Conservation (phyloP, 306 rosid species). For the Quercus bicolor region DNA sequence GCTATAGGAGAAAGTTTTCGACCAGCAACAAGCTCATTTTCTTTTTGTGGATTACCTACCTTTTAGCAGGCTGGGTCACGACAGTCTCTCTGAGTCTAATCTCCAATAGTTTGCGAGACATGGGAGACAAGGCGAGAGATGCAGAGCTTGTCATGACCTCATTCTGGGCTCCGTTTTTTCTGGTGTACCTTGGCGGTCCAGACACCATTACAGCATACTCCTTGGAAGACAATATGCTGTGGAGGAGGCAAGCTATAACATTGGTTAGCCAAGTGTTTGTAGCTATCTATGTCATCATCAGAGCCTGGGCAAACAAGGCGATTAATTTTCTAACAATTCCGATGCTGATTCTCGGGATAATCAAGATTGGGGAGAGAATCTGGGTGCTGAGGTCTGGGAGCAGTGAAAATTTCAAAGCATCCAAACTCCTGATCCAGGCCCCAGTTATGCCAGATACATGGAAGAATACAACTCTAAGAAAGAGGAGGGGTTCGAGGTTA, state of each 20-base stretch:
- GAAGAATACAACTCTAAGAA: neutral
- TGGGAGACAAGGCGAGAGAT: too few species aligned
- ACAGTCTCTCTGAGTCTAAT: too few species aligned
- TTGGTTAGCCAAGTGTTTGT: neutral
- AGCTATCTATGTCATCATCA: neutral
- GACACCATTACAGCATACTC: too few species aligned
- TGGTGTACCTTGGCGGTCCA: too few species aligned
- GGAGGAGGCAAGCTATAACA: neutral
- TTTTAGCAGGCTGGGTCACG: too few species aligned
- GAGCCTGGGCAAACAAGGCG: neutral
- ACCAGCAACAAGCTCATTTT: too few species aligned
- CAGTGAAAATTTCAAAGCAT: neutral
- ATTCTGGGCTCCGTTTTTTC: too few species aligned
- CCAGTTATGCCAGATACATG: constrained; percentile 4
- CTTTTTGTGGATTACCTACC: too few species aligned
- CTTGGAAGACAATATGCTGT: too few species aligned
- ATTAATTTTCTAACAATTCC: neutral
- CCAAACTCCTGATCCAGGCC: constrained; percentile 20
- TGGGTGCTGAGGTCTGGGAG: constrained; percentile 24
- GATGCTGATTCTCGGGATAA: neutral
- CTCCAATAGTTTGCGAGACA: too few species aligned
- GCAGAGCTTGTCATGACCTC: too few species aligned
- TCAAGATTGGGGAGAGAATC: constrained; percentile 15
- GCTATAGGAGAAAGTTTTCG: too few species aligned
- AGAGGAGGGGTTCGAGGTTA: neutral